phyloP scores from a whole-genome alignment of 768 basidiomycete species.

The Suillus discolor region DNA sequence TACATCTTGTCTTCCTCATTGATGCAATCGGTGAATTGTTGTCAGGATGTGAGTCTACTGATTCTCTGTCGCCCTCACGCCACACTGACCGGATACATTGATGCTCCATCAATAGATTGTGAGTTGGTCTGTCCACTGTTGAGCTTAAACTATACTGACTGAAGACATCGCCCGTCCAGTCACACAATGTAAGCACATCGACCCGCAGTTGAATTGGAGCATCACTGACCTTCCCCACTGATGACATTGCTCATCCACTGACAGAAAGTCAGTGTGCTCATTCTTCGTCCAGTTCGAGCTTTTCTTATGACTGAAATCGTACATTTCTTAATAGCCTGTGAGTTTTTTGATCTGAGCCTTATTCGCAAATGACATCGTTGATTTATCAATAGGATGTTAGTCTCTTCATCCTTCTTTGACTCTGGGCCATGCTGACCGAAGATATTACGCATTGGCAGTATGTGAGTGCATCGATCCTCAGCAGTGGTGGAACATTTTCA shows the following conservation, averaged over 20 bases:
- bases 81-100: not conserved
- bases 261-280: not conserved
- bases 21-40: not conserved
- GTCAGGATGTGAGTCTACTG: not conserved
- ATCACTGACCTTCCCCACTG: not conserved
- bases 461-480: too few relatives aligned
- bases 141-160: not conserved
- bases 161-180: not conserved
- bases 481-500: too few relatives aligned
- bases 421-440: not conserved
- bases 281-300: not conserved
- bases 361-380: not conserved
- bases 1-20: not conserved
- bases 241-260: not conserved
- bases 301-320: not conserved
- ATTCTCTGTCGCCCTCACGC: not conserved
- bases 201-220: not conserved
- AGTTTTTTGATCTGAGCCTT: not conserved
- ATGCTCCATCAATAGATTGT: not conserved
- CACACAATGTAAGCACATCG: not conserved
- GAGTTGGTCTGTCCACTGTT: not conserved
- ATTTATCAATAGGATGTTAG: not conserved
- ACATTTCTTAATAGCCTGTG: not conserved
- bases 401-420: not conserved
- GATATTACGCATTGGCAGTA: too few relatives aligned